These are phyloP conservation scores for Amanita muscaria DNA, from an alignment of 768 basidiomycete genomes.

Conservation along the genomic window DNA sequence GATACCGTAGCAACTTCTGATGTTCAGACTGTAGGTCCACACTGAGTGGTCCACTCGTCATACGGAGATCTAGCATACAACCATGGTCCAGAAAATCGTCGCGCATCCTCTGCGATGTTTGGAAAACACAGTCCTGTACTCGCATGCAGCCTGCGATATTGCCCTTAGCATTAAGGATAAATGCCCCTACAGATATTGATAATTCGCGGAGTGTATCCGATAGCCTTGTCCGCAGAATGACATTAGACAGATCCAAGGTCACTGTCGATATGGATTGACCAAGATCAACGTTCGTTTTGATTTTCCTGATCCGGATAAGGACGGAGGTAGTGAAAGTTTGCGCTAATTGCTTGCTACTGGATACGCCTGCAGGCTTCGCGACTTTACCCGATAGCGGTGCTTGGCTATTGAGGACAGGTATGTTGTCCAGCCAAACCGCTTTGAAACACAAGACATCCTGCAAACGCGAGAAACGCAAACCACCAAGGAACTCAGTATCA, in stretches of 20 bases:
- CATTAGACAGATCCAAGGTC: conserved; percentile 54
- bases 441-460: conserved; percentile 94
- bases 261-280: conserved; percentile 77
- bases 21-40: conserved; percentile 68
- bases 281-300: conserved; percentile 72
- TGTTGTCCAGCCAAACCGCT: conserved; percentile 87
- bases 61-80: conserved; percentile 61
- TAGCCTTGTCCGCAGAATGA: conserved; percentile 57
- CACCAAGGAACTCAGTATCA: conserved; percentile 80
- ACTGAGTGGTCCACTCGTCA: conserved; percentile 66
- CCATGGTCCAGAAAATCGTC: conserved; percentile 26
- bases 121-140: conserved; percentile 67
- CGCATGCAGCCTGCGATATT: conserved; percentile 61
- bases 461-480: conserved; percentile 73
- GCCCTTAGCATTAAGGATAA: conserved; percentile 63
- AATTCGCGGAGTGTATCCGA: conserved; percentile 54
- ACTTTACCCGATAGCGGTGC: conserved; percentile 18
- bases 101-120: conserved; percentile 55
- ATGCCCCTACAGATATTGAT: conserved; percentile 51
- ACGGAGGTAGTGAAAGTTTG: conserved; percentile 52
- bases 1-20: conserved; percentile 64
- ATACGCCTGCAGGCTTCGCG: conserved; percentile 5
- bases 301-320: conserved; percentile 62
- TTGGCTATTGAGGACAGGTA: conserved; percentile 59
- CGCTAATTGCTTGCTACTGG: conserved; percentile 14